phyloP scores from a whole-genome alignment of 2,329 filamentous ascomycete species.

The Fusarium agapanthi region DNA sequence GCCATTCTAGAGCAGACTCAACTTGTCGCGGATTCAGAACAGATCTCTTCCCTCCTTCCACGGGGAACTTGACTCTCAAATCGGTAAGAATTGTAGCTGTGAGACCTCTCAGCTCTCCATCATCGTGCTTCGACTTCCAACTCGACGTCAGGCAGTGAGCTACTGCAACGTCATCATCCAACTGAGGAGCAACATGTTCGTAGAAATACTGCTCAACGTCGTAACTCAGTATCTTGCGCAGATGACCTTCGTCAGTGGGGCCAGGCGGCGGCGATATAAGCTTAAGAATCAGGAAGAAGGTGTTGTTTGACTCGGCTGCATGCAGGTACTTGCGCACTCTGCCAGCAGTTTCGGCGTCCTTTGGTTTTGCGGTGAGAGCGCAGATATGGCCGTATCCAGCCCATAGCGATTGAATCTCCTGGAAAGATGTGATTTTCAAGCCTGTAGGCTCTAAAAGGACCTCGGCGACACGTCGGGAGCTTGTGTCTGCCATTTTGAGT shows the following conservation, averaged over 20 bases:
- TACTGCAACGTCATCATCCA: conserved; percentile 56
- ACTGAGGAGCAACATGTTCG: conserved; percentile 58
- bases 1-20: conserved; percentile 66
- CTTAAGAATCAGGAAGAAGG: conserved; percentile 63
- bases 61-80: conserved; percentile 60
- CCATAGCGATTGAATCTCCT: conserved; percentile 56
- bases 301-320: conserved; percentile 14
- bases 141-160: conserved; percentile 61
- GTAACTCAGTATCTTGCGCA: conserved; percentile 73
- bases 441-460: conserved; percentile 52
- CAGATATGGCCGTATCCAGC: conserved; percentile 66
- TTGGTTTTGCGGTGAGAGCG: conserved; percentile 56
- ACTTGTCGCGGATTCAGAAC: conserved; percentile 59
- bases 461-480: conserved; percentile 46
- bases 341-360: conserved; percentile 26
- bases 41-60: conserved; percentile 63
- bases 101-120: conserved; percentile 48
- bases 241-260: conserved; percentile 64
- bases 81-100: conserved; percentile 68
- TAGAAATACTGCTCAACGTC: conserved; percentile 75
- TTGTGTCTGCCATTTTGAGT: conserved; percentile 4
- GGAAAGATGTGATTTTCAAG: conserved; percentile 52
- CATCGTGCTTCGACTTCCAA: conserved; percentile 24
- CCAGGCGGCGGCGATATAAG: conserved; percentile 59
- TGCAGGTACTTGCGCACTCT: conserved; percentile 10